A percentile compares a stretch with the other conserved stretches of the same genome.
phyloP scores from a whole-genome alignment of 176 grass and related monocot species.

The Ensete glaucum region DNA sequence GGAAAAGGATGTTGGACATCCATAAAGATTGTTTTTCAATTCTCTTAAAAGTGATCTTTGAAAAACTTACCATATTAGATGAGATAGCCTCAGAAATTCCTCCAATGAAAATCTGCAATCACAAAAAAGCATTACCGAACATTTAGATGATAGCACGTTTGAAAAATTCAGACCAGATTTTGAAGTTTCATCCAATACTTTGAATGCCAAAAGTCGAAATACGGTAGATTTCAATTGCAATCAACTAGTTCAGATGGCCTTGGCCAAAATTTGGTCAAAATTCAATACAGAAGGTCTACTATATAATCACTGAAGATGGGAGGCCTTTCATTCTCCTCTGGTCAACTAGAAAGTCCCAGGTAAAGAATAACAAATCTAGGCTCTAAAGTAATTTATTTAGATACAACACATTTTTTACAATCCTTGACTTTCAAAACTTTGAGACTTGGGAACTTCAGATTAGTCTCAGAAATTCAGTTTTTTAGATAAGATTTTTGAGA shows the following conservation, averaged over 20 bases:
- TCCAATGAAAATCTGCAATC: slow-evolving; percentile 79
- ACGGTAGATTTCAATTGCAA: too few species aligned
- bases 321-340: not conserved
- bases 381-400: not conserved
- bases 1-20: not conserved
- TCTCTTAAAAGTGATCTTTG: not conserved
- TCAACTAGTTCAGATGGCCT: too few species aligned
- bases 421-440: not conserved
- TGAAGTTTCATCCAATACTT: not conserved
- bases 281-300: not conserved
- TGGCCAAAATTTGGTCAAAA: not conserved
- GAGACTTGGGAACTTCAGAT: not conserved
- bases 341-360: not conserved
- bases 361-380: not conserved
- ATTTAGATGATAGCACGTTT: not conserved
- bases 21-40: not conserved
- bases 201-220: not conserved
- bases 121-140: slow-evolving; percentile 26
- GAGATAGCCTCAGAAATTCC: slow-evolving; percentile 71
- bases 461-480: too few species aligned
- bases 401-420: not conserved
- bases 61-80: slow-evolving; percentile 59
- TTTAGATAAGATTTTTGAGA: not conserved
- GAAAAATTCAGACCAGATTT: not conserved
- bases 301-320: too few species aligned